Conservation (phyloP, 805 yeast genomes). For the Suhomyces faveliae region DNA sequence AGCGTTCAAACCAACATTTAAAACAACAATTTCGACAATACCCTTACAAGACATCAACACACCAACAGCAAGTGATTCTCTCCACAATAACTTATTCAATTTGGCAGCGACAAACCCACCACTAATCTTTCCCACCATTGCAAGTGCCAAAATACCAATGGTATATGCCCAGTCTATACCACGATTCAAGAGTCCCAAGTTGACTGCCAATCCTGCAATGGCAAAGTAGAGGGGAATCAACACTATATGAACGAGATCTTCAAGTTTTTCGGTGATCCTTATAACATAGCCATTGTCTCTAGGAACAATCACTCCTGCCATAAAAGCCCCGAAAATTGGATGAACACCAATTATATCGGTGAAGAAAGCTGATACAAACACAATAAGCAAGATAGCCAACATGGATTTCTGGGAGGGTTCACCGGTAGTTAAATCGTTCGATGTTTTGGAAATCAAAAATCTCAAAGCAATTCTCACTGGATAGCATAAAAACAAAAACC, state of each 20-base stretch:
- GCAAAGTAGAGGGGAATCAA: slow-evolving; percentile 80
- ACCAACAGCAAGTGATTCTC: slow-evolving; percentile 76
- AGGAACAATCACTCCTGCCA: slow-evolving; percentile 74
- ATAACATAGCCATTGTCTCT: slow-evolving; percentile 73
- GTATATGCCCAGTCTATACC: slow-evolving; percentile 81
- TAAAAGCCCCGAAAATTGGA: slow-evolving; percentile 82
- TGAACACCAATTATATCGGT: slow-evolving; percentile 86
- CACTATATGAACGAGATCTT: slow-evolving; percentile 69
- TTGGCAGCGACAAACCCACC: slow-evolving; percentile 71
- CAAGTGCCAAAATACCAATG: slow-evolving; percentile 63
- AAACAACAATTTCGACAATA: slow-evolving; percentile 78
- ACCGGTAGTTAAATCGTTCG: slow-evolving; percentile 58
- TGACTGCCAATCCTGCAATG: slow-evolving; percentile 69
- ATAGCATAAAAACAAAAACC: slow-evolving; percentile 60
- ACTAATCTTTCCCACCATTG: slow-evolving; percentile 61
- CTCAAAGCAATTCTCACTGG: slow-evolving; percentile 54
- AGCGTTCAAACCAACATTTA: slow-evolving; percentile 71
- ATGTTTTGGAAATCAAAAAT: slow-evolving; percentile 42
- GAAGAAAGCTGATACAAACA: slow-evolving; percentile 68
- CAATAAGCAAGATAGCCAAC: slow-evolving; percentile 52
- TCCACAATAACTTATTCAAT: slow-evolving; percentile 60
- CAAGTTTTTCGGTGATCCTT: slow-evolving; percentile 68
- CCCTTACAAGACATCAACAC: slow-evolving; percentile 87
- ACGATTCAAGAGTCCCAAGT: slow-evolving; percentile 58
- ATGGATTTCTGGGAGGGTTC: slow-evolving; percentile 62